Evolutionary conservation across 148 eudicot species (phyloP).

Genomic region (Pharnaceum exiguum): DNA sequence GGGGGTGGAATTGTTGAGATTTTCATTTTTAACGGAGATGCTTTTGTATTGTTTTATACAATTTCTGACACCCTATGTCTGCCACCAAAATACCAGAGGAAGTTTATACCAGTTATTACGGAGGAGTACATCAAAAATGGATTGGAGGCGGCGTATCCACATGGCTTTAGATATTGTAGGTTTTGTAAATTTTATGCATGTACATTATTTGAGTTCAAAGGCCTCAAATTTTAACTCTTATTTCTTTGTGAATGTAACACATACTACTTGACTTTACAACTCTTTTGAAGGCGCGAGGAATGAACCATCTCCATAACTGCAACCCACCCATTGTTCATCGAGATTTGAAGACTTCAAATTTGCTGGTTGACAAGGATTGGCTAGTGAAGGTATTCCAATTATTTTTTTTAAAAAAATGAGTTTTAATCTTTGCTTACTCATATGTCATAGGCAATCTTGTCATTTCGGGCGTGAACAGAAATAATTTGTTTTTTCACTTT

Average conservation of each 20-base stretch:
- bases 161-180: slow-evolving; percentile 78
- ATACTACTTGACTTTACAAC: background rate
- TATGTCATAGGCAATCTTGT: background rate
- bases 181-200: slow-evolving; percentile 9
- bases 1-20: background rate
- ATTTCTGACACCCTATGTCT: slow-evolving; percentile 8
- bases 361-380: slow-evolving; percentile 76
- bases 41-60: background rate
- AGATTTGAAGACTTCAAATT: slow-evolving; percentile 74
- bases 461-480: background rate
- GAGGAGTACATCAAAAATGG: slow-evolving; percentile 48
- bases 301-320: slow-evolving; percentile 73
- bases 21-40: background rate
- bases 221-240: too few relatives aligned
- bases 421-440: background rate
- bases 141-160: slow-evolving; percentile 66
- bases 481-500: background rate
- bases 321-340: slow-evolving; percentile 70
- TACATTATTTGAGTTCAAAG: too few relatives aligned
- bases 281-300: slow-evolving; percentile 53
- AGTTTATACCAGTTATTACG: slow-evolving; percentile 81
- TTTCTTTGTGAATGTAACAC: too few relatives aligned
- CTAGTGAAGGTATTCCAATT: slow-evolving; percentile 68
- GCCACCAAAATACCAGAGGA: slow-evolving; percentile 49
- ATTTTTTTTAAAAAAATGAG: background rate